Evolutionary conservation across 257 asterid genomes (phyloP), one percentile per base, ranked within the genome.

Genomic region (Sherardia arvensis): DNA sequence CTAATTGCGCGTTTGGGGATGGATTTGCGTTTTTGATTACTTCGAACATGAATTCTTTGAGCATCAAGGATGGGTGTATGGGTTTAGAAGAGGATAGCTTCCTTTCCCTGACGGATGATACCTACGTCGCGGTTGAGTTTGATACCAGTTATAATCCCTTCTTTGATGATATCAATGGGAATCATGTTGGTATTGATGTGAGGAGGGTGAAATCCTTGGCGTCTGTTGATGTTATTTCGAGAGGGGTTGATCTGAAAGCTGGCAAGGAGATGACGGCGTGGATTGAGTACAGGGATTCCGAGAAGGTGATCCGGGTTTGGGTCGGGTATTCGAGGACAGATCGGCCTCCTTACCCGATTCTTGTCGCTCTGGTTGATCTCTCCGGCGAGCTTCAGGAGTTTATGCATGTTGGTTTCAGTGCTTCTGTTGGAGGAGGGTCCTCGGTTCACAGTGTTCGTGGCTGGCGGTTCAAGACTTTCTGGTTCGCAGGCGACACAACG

Each of bases 341-440:
- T 66, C 76, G 74, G 74, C 91, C 95, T 4, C 30, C 65, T n/a
- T 75, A 2, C 17, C 91, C 95, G 15, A 40, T 83, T 74, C 88
- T 85, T 34, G 80, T 59, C 1, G 48, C 75, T 33, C 67, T 66
- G 45, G 69, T 82, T 38, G 88, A 87, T 63, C 73, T 90, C 48
- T 81, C 94, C 17, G 62, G 65, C 23, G 77, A 74, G 18, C 80
- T 87, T 62, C 78, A 83, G 57, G 95, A 85, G 67, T 78, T 78
- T 57, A 90, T 87, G 97, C 73, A 82, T 21, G 81, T 82, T 28
- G 97, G 97, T 4, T 90, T 90, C 69, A 79, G 85, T 4, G 90
- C 97, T 53, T 72, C 94, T 6, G 84, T 78, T 55, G 81, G 87
- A 11, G 76, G 65, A 65, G 97, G 95, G 22, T 83, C 95, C 0